A percentile compares a stretch with the other conserved stretches of the same genome.
Evolutionary conservation across 495 filamentous ascomycete genomes (phyloP).

Genomic region (Penicillium coprophilum): DNA sequence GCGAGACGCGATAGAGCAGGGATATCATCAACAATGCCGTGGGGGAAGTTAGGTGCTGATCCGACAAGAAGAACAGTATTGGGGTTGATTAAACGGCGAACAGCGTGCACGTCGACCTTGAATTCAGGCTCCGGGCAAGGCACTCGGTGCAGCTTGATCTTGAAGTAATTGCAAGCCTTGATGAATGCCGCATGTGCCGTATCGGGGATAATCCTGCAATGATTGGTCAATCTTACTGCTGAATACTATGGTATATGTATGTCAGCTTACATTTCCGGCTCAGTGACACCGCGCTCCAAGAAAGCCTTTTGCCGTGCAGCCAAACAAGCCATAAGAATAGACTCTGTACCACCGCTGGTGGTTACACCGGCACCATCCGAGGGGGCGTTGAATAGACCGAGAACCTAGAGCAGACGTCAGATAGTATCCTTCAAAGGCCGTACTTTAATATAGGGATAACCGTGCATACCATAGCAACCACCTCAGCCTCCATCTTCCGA

Average conservation of each 20-base stretch:
- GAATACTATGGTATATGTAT: background rate
- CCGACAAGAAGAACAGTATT: conserved; percentile 97
- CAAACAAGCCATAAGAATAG: conserved; percentile 91
- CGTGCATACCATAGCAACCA: conserved; percentile 81
- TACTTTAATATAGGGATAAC: background rate
- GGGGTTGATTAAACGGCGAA: conserved; percentile 84
- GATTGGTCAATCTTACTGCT: conserved; percentile 20
- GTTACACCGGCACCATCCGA: conserved; percentile 79
- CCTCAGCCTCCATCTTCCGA: conserved; percentile 98
- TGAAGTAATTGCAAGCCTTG: conserved; percentile 93
- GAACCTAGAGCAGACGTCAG: conserved; percentile 48
- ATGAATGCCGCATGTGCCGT: conserved; percentile 95
- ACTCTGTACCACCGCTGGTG: conserved; percentile 92
- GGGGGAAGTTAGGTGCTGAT: conserved; percentile 94
- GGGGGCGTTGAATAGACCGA: conserved; percentile 90
- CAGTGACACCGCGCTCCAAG: conserved; percentile 77
- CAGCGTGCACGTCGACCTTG: conserved; percentile 73
- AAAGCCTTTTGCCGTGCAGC: conserved; percentile 87
- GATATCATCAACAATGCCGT: conserved; percentile 97
- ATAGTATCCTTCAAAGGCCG: background rate
- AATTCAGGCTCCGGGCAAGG: conserved; percentile 81
- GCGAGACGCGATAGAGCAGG: conserved; percentile 81
- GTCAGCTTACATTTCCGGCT: conserved; percentile 82
- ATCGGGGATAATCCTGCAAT: conserved; percentile 80
- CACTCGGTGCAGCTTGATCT: conserved; percentile 90